Conservation (phyloP, 2,329 filamentous ascomycete species). For the Rugonectria rugulosa region DNA sequence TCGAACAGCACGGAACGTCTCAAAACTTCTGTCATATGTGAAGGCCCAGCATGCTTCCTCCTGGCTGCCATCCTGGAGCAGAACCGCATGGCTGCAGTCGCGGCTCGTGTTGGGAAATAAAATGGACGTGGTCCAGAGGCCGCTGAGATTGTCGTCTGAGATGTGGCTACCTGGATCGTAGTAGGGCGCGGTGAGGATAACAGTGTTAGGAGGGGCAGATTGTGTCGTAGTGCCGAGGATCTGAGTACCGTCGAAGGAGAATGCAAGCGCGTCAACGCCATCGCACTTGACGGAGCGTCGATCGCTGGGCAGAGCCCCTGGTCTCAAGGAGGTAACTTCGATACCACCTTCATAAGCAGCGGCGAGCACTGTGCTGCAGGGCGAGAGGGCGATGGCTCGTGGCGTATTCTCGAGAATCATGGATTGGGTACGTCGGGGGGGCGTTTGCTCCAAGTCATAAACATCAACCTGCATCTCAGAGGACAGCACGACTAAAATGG, state of each 20-base stretch:
- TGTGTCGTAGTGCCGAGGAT: slow-evolving; percentile 77
- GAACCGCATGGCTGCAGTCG: slow-evolving; percentile 78
- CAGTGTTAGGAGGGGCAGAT: slow-evolving; percentile 71
- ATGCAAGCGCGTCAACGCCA: slow-evolving; percentile 75
- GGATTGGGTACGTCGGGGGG: slow-evolving; percentile 75
- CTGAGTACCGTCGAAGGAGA: slow-evolving; percentile 81
- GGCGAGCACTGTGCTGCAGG: slow-evolving; percentile 81
- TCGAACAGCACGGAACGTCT: slow-evolving; percentile 79
- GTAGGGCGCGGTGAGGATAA: slow-evolving; percentile 81
- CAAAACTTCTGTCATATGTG: slow-evolving; percentile 78
- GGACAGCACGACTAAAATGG: slow-evolving; percentile 79
- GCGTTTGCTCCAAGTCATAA: slow-evolving; percentile 73
- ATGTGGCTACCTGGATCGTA: slow-evolving; percentile 75
- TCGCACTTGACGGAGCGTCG: slow-evolving; percentile 81
- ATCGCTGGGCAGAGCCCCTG: slow-evolving; percentile 69
- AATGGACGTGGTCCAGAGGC: slow-evolving; percentile 86
- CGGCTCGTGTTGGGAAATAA: slow-evolving; percentile 82
- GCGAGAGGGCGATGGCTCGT: slow-evolving; percentile 79
- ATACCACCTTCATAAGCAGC: slow-evolving; percentile 89
- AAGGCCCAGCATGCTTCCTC: slow-evolving; percentile 79
- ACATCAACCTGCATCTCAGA: slow-evolving; percentile 85
- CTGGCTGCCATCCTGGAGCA: slow-evolving; percentile 67
- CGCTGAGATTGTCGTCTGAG: slow-evolving; percentile 72
- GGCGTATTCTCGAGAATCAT: slow-evolving; percentile 82
- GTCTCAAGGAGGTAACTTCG: slow-evolving; percentile 79